Evolutionary conservation across 2,329 filamentous ascomycete genomes (phyloP), one percentile per base, ranked within the genome.

Genomic region (Pseudocercospora ulei): DNA sequence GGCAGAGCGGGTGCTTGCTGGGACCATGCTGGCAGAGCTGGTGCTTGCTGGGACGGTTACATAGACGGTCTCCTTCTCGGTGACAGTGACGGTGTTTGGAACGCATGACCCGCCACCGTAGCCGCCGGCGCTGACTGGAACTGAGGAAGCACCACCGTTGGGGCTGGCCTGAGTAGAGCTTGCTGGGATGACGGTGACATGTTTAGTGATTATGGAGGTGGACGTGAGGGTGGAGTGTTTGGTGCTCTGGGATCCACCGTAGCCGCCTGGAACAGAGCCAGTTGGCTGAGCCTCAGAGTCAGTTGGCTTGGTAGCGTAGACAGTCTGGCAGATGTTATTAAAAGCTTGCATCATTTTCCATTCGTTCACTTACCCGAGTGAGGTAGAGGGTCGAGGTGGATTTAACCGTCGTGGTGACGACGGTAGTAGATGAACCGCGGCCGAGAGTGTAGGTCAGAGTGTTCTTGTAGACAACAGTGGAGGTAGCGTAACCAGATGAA

Each of bases 371-470:
- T 27, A 36, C 34, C 2, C 27, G 33, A 33, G 55, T 57, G 18
- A 56, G 29, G 44, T 57, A 57, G 27, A 43, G 14, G 26, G 58
- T 62, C 9, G 53, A 56, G 42, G 59, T 62, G 20, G 48, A 51
- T 41, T 58, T 47, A 35, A 61, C 28, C 12, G 58, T 60, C 39
- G 57, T 60, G 35, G 58, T 61, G 33, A 57, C 46, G 28, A 57
- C 51, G 23, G 50, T 56, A 39, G 52, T 50, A 24, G 57, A 57
- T n/a, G 56, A 47, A 31, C 57, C 58, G 35, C 47, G 36, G 39
- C 56, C 56, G 13, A 55, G 52, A 47, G 56, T 60, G 54, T 59
- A 61, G 45, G 57, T 59, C 29, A 58, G 38, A 27, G 57, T 59
- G 34, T 50, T 50, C 47, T 56, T 50, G 42, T 38, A 51, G 46